Conservation (phyloP, 768 basidiomycete species). For the Boletus pseudopeckii region DNA sequence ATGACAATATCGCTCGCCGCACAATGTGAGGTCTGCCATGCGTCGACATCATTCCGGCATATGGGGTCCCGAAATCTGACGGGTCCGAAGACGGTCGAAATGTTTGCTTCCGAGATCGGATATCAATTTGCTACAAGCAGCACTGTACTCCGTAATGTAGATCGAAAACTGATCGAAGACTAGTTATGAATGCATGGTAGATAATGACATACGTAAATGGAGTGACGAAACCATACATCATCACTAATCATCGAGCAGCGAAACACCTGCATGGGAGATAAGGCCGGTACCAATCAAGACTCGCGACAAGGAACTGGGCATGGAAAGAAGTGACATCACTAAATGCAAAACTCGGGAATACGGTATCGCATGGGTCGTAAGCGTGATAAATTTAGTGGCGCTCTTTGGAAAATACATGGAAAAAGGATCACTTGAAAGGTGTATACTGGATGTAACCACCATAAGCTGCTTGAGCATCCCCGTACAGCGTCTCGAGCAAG, state of each 20-base stretch:
- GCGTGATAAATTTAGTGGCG: neutral
- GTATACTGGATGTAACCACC: slow-evolving; percentile 15
- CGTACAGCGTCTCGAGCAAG: slow-evolving; percentile 23
- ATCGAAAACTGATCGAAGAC: neutral
- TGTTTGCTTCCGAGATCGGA: too few species aligned
- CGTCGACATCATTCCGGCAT: too few species aligned
- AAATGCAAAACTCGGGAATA: neutral
- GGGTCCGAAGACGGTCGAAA: too few species aligned
- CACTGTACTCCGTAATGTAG: too few species aligned
- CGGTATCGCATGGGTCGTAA: neutral
- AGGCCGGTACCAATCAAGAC: neutral
- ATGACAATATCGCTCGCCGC: too few species aligned
- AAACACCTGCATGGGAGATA: neutral
- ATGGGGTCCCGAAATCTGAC: too few species aligned
- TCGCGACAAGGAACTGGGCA: neutral
- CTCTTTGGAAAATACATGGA: neutral
- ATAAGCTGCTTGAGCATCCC: slow-evolving; percentile 26
- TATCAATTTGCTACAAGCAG: neutral
- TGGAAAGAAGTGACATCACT: neutral
- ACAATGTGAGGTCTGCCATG: too few species aligned
- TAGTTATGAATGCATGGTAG: too few species aligned
- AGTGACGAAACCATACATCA: neutral
- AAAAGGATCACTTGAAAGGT: slow-evolving; percentile 6
- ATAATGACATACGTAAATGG: neutral
- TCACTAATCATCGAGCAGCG: neutral